Percentiles rank a stretch among this genome's conserved stretches.
Evolutionary conservation across 352 stramenopile genomes (phyloP).

Genomic region (Thalassiosira pacifica): DNA sequence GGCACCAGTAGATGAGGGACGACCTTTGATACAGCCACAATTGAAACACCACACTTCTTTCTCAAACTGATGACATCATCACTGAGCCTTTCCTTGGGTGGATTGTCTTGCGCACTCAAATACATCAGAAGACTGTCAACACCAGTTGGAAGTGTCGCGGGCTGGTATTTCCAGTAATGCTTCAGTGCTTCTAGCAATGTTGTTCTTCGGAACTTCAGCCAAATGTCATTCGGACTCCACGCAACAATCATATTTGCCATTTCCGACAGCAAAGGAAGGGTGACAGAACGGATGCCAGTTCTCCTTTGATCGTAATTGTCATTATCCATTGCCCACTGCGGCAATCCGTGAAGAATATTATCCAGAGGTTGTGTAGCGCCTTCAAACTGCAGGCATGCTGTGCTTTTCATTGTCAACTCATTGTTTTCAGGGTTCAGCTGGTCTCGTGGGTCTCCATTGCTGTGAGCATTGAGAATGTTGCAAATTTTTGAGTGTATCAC

Average conservation of each 20-base stretch:
- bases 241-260: slow-evolving; percentile 73
- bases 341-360: slow-evolving; percentile 81
- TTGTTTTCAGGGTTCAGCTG: slow-evolving; percentile 74
- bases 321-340: slow-evolving; percentile 70
- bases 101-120: slow-evolving; percentile 78
- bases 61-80: slow-evolving; percentile 77
- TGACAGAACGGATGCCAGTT: slow-evolving; percentile 55
- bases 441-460: slow-evolving; percentile 76
- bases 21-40: slow-evolving; percentile 79
- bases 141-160: slow-evolving; percentile 75
- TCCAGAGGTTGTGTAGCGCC: slow-evolving; percentile 77
- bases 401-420: slow-evolving; percentile 78
- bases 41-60: slow-evolving; percentile 81
- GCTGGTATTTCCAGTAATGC: slow-evolving; percentile 84
- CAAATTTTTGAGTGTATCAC: slow-evolving; percentile 66
- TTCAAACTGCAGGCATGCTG: slow-evolving; percentile 81
- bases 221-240: slow-evolving; percentile 84
- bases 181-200: slow-evolving; percentile 76
- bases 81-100: slow-evolving; percentile 61
- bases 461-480: slow-evolving; percentile 66
- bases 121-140: slow-evolving; percentile 80
- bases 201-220: slow-evolving; percentile 81
- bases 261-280: slow-evolving; percentile 69
- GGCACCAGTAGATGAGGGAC: slow-evolving; percentile 82
- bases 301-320: slow-evolving; percentile 55